These are phyloP conservation scores for Curvularia sp. DNA, from an alignment of 2,329 filamentous ascomycete species.

Conservation along the genomic window DNA sequence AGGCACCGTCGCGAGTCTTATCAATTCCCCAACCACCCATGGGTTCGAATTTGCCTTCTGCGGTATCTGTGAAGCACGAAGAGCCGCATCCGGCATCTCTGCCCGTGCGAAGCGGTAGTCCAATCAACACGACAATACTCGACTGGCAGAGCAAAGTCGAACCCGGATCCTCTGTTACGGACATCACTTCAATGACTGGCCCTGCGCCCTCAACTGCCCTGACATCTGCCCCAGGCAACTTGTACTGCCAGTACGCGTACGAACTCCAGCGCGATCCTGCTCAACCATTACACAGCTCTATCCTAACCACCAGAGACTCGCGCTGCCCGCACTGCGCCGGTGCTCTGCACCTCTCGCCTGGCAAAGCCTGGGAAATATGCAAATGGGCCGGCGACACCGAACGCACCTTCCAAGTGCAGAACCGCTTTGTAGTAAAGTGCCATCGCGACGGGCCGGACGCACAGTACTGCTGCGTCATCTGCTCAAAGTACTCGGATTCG, in stretches of 20 bases:
- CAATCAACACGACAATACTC: slow-evolving; percentile 38
- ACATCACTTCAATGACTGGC: slow-evolving; percentile 36
- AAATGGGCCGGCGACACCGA: slow-evolving; percentile 43
- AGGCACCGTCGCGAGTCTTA: slow-evolving; percentile 12
- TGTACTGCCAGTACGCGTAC: slow-evolving; percentile 44
- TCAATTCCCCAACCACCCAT: slow-evolving; percentile 26
- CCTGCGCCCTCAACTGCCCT: slow-evolving; percentile 31
- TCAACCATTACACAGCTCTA: slow-evolving; percentile 37
- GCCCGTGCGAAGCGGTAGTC: slow-evolving; percentile 25
- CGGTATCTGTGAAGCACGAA: slow-evolving; percentile 33
- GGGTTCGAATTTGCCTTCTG: slow-evolving; percentile 31
- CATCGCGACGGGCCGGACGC: slow-evolving; percentile 44
- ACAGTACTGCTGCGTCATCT: slow-evolving; percentile 47
- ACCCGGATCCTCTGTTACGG: slow-evolving; percentile 27
- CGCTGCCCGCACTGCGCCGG: slow-evolving; percentile 45
- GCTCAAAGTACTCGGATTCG: slow-evolving; percentile 31
- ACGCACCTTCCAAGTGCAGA: slow-evolving; percentile 44
- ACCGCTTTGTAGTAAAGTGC: slow-evolving; percentile 50
- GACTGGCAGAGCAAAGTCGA: slow-evolving; percentile 29
- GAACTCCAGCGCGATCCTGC: slow-evolving; percentile 41
- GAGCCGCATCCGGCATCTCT: slow-evolving; percentile 22
- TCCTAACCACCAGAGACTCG: slow-evolving; percentile 34
- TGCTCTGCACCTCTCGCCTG: slow-evolving; percentile 41
- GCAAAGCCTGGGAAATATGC: slow-evolving; percentile 47
- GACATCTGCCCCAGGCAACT: slow-evolving; percentile 23